These are phyloP conservation scores for Opeltia flavorubescens DNA, from an alignment of 495 filamentous ascomycete species.

Conservation along the genomic window DNA sequence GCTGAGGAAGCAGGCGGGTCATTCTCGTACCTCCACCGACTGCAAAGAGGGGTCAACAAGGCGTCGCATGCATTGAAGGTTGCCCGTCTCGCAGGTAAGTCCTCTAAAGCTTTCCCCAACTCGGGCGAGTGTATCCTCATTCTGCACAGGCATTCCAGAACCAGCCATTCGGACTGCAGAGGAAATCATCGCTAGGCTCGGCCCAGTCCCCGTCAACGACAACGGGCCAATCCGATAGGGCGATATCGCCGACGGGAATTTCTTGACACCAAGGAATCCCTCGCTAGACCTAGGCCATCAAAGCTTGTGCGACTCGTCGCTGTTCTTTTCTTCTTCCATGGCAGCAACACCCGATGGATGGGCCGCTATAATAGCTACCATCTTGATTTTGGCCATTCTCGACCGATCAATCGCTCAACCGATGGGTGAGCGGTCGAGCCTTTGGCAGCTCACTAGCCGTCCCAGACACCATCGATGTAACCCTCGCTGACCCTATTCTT, in stretches of 20 bases:
- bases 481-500: too few relatives aligned
- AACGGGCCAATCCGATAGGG: neutral
- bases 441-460: too few relatives aligned
- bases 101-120: neutral
- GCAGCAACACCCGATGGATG: neutral
- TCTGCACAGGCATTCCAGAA: conserved; percentile 22
- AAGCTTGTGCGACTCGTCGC: neutral
- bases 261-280: neutral
- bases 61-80: conserved; percentile 87
- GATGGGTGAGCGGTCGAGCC: too few relatives aligned
- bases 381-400: neutral
- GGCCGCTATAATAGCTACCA: neutral
- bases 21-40: conserved; percentile 76
- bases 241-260: neutral
- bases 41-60: conserved; percentile 71
- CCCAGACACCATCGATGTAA: too few relatives aligned
- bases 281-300: neutral
- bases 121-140: neutral
- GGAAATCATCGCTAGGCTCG: conserved; percentile 14
- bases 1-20: conserved; percentile 40
- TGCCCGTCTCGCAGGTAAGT: conserved; percentile 60
- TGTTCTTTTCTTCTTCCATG: neutral
- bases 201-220: neutral
- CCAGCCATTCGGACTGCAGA: conserved; percentile 26
- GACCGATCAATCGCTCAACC: neutral